Evolutionary conservation across 345 rosid genomes (phyloP), one percentile per base, ranked within the genome.

Genomic region (Gossypium thurberi): DNA sequence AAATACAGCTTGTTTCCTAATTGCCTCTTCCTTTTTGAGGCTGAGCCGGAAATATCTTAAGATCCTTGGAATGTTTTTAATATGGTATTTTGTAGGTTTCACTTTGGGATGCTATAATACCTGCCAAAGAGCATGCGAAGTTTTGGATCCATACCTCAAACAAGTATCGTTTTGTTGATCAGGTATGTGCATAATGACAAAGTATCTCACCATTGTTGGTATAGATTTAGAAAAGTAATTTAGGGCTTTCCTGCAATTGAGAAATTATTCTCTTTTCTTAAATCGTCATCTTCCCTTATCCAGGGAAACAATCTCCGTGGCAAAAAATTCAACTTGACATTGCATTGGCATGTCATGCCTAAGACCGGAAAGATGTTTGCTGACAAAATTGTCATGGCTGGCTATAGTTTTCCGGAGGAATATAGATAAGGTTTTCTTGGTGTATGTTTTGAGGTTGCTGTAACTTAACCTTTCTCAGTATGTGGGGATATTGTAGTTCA

Each of bases 311-410:
- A 85, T 81, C 98, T 94, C 52, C 87, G 92, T 1, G 92, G 97
- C 47, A 92, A 92, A 74, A 81, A 87, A 69, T 90, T 90, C 87
- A 94, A 92, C 84, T 81, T 94, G 79, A 92, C 98, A 14, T 67
- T 94, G 80, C 98, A 89, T 81, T 94, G 98, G 97, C 98, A 90
- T 74, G 93, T 94, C 60, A 94, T 94, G 98, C 98, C 98, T 21
- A 94, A 92, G 88, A 92, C 98, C 0, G 98, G 98, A 53, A 94
- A 90, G 84, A 94, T 94, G 98, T 90, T 90, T 73, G 88, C 92
- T 2, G 81, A 90, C 85, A 90, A 92, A 75, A 69, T 92, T 57
- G 92, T 89, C 61, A 79, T 89, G 90, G 72, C 98, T 17, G 98
- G 98, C 37, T 92, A 86, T 81, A 85, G 80, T 62, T 76, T 94